Evolutionary conservation across 345 rosid genomes (phyloP), one percentile per base, ranked within the genome.

Genomic region (Dipteronia sinensis): DNA sequence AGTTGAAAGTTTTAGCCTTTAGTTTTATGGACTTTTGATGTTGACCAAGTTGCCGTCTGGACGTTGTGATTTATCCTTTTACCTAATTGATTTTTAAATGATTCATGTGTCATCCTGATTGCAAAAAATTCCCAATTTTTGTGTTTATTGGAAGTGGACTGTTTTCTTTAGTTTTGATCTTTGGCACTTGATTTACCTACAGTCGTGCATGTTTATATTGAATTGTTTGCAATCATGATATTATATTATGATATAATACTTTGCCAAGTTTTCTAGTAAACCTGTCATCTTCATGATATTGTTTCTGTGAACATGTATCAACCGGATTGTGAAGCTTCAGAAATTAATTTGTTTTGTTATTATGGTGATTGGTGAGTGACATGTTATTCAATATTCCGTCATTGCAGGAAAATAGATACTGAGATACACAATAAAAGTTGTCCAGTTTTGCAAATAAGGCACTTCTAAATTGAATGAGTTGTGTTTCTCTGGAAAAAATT

Each of bases 21-120:
- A 58, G 27, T 56, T 71, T 72, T 34, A 10, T 34, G 65, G 74
- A 70, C 40, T 12, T 69, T 23, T 56, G 10, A 56, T 72, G 51
- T 49, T 69, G 27, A 9, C 16, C 47, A 11, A 69, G 49, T 22
- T 13, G 9, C 4, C 8, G 1, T 44, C 34, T 20, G 0, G 56
- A n/a, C 29, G 19, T 27, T 29, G 7, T 51, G 38, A 72, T 72
- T 55, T 56, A 2, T 72, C n/a, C 61, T 19, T 56, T 34, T 3
- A 40, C 29, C 0, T 34, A 10, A 1, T 71, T 1, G 12, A 34
- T 56, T 55, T 29, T 49, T 56, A 27, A 72, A 56, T 12, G 13
- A 1, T 20, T 23, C 31, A 10, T 12, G 6, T 73, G 56, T 42
- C 40, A 23, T 51, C 49, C 7, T 4, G 65, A 31, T 31, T 27